Base-by-base conservation (phyloP, 2,329 filamentous ascomycete genomes). In the Mycosphaerella arachidis region DNA sequence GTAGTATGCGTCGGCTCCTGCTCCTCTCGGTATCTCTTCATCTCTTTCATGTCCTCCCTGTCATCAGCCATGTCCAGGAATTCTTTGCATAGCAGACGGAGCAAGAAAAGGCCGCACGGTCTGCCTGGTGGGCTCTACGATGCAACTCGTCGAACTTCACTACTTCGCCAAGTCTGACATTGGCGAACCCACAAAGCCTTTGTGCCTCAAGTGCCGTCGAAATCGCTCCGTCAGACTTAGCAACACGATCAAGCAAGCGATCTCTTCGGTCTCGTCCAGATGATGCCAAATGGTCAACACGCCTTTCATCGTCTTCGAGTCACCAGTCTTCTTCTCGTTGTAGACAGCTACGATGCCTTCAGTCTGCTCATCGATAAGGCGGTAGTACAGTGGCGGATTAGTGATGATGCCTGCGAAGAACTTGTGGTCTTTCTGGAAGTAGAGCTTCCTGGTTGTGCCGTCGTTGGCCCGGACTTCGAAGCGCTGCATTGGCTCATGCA, bases 321-420 rank as follows among this genome's bases (percentile, higher is more conserved):
- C 37, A 4, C 60, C 60, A 27, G 56, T 33, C 8, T 58, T 48
- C 4, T 48, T 43, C 55, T 67, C 64, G 5, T 55, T 54, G 35
- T 66, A 66, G 4, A 64, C 66, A 10, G 64, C 64, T 7, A 66
- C 24, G 16, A 67, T 61, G 27, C 52, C 46, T 4, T 60, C 66
- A 18, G 31, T 51, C 9, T 46, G 29, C 16, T 63, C 63, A 12
- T 66, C 58, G 1, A 67, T 56, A 7, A 67, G 60, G 30, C 63
- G 65, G 53, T 56, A 58, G 45, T 68, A 63, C 37, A 59, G 31
- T 3, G 57, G 59, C 10, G 55, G n/a, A 20, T 48, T 48, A n/a
- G 9, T 9, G 43, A 48, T 10, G 24, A 62, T 8, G 58, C 55
- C 20, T 45, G 35, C 8, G 59, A 64, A 12, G 61, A 68, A 55